phyloP scores from a whole-genome alignment of 2,329 filamentous ascomycete genomes.

The Teratosphaeria nubilosa region DNA sequence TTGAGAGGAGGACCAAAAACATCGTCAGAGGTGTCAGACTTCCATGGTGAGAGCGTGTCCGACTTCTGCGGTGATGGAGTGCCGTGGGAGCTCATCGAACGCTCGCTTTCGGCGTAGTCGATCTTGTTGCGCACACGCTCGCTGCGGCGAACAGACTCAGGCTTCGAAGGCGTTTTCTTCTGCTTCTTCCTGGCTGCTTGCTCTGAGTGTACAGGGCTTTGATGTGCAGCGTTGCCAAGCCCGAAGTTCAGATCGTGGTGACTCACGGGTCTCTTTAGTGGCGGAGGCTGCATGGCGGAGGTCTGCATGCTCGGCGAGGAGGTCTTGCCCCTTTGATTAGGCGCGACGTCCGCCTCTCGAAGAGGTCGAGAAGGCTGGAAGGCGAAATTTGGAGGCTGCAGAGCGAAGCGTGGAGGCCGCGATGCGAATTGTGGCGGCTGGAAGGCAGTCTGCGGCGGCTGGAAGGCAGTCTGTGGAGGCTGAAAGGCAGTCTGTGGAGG shows the following conservation, averaged over 20 bases:
- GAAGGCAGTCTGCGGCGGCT: not conserved
- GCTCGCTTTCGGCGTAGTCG: slow-evolving; percentile 9
- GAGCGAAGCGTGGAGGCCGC: not conserved
- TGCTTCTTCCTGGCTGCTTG: not conserved
- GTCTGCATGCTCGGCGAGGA: not conserved
- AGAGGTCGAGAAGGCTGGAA: too few relatives aligned
- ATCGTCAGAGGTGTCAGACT: not conserved
- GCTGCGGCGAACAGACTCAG: slow-evolving; percentile 9
- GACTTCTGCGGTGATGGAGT: not conserved
- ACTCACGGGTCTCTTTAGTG: not conserved
- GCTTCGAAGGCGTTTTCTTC: not conserved
- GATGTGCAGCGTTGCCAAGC: not conserved
- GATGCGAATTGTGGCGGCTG: not conserved
- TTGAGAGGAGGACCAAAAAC: not conserved
- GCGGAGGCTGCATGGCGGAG: not conserved
- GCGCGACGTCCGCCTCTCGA: not conserved
- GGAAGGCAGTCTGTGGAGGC: not conserved
- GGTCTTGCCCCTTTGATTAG: not conserved
- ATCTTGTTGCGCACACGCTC: slow-evolving; percentile 8
- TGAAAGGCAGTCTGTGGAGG: not conserved
- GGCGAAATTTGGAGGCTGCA: too few relatives aligned
- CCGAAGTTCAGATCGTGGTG: not conserved
- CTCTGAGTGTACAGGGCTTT: not conserved
- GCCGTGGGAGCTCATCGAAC: not conserved
- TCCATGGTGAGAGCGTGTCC: not conserved